phyloP scores from a whole-genome alignment of 2,329 filamentous ascomycete genomes.

The Plectosphaerella sp. region DNA sequence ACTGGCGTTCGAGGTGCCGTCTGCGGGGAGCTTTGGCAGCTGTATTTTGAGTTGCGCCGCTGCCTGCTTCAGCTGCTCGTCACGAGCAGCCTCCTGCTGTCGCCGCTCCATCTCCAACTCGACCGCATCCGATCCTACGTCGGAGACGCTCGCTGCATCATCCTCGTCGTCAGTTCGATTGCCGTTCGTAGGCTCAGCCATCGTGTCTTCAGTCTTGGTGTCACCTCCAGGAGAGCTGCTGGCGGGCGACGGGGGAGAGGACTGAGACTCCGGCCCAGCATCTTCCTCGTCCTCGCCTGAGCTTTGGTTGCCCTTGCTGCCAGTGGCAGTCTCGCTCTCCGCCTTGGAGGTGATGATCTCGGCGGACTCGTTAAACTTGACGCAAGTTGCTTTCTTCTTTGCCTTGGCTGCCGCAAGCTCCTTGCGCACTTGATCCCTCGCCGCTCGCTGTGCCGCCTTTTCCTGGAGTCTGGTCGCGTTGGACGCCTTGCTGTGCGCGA shows the following conservation, averaged over 20 bases:
- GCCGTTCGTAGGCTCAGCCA: no score
- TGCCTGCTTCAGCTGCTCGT: background rate
- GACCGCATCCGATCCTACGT: background rate
- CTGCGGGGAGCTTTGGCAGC: background rate
- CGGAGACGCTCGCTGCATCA: background rate
- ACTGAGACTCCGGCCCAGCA: background rate
- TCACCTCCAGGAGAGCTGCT: no score
- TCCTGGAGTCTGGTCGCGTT: slow-evolving; percentile 23
- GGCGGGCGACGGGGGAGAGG: background rate
- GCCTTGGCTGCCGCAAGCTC: background rate
- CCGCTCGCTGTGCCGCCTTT: slow-evolving; percentile 29
- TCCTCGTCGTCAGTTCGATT: background rate
- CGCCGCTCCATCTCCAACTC: background rate
- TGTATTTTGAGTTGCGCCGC: background rate
- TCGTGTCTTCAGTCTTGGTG: no score
- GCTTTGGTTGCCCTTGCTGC: background rate
- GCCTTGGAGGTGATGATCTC: no score
- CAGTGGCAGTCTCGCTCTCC: background rate
- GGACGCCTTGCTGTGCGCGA: slow-evolving; percentile 60
- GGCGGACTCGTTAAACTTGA: no score
- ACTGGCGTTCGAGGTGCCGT: background rate
- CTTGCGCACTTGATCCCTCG: background rate
- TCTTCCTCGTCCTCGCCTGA: background rate
- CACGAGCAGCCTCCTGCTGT: background rate
- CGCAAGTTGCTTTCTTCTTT: slow-evolving; percentile 9